Evolutionary conservation across 495 filamentous ascomycete species (phyloP).

Genomic region (Letharia lupina): DNA sequence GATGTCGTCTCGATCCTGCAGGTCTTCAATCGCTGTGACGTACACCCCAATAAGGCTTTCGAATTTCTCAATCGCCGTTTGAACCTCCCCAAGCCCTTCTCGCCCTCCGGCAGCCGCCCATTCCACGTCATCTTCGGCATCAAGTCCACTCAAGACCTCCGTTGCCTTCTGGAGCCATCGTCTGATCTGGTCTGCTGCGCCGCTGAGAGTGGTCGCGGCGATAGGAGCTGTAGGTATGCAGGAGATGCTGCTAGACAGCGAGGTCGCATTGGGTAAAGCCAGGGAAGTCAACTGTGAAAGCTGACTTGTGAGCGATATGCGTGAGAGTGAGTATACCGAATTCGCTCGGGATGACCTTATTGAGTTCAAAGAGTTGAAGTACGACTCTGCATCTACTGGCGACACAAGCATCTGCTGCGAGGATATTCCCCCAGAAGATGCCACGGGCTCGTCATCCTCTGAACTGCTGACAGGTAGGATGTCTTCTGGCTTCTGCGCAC

Average conservation of each 20-base stretch:
- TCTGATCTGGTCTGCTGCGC: conserved; percentile 80
- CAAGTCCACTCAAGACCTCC: conserved; percentile 73
- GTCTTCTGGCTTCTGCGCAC: background rate
- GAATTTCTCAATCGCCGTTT: conserved; percentile 75
- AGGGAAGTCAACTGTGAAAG: conserved; percentile 80
- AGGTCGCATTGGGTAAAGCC: conserved; percentile 70
- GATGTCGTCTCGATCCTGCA: conserved; percentile 76
- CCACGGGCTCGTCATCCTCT: conserved; percentile 29
- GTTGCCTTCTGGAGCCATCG: conserved; percentile 86
- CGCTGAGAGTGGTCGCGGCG: conserved; percentile 67
- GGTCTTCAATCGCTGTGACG: conserved; percentile 77
- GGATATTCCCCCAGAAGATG: conserved; percentile 19
- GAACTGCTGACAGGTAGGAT: conserved; percentile 26
- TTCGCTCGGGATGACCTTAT: conserved; percentile 48
- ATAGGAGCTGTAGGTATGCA: conserved; percentile 71
- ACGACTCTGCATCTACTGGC: conserved; percentile 42
- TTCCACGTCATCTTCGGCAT: conserved; percentile 92
- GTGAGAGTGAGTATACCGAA: conserved; percentile 82
- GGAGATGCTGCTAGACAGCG: conserved; percentile 70
- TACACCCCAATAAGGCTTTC: conserved; percentile 84
- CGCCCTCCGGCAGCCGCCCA: conserved; percentile 92
- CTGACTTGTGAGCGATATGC: conserved; percentile 84
- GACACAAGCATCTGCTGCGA: conserved; percentile 9
- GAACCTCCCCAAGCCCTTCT: conserved; percentile 82
- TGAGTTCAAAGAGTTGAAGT: conserved; percentile 42